phyloP scores from a whole-genome alignment of 768 basidiomycete species.

The Mycena polygramma region DNA sequence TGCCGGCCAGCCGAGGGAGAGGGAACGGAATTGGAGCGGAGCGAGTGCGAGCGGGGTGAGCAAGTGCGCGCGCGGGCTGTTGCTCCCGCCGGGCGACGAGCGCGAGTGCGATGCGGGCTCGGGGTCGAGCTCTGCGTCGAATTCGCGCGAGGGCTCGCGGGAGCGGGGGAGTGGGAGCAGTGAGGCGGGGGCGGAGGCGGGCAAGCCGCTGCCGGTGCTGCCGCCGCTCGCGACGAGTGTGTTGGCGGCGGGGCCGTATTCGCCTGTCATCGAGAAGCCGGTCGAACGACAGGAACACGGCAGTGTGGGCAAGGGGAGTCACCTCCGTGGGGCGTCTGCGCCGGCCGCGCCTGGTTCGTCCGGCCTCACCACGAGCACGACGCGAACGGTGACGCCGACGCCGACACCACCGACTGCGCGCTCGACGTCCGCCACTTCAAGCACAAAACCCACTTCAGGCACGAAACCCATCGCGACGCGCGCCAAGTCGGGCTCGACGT shows the following conservation, averaged over 20 bases:
- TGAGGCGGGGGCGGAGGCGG: constrained; percentile 1
- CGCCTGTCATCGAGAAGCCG: constrained; percentile 25
- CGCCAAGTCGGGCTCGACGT: not conserved
- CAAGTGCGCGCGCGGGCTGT: constrained; percentile 28
- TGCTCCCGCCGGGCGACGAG: constrained; percentile 30
- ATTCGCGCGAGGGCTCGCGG: constrained; percentile 21
- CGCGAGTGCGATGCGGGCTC: constrained; percentile 10
- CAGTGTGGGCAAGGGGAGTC: not conserved
- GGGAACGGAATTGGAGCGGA: constrained; percentile 13
- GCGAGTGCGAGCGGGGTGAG: constrained; percentile 18
- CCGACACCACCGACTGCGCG: not conserved
- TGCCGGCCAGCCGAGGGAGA: not conserved
- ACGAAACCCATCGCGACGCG: too few relatives aligned
- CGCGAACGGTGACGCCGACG: not conserved
- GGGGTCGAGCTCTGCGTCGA: not conserved
- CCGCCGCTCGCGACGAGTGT: constrained; percentile 30
- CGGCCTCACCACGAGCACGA: not conserved
- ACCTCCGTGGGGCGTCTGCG: constrained; percentile 17
- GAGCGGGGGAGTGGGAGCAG: constrained; percentile 9
- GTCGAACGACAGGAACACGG: not conserved
- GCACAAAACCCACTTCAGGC: too few relatives aligned
- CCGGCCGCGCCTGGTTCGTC: not conserved
- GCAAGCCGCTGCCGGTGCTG: constrained; percentile 30
- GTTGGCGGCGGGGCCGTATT: constrained; percentile 34
- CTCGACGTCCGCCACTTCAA: not conserved